These are phyloP conservation scores for Pseudocercospora cruenta DNA, from an alignment of 2,329 filamentous ascomycete genomes.

Conservation along the genomic window DNA sequence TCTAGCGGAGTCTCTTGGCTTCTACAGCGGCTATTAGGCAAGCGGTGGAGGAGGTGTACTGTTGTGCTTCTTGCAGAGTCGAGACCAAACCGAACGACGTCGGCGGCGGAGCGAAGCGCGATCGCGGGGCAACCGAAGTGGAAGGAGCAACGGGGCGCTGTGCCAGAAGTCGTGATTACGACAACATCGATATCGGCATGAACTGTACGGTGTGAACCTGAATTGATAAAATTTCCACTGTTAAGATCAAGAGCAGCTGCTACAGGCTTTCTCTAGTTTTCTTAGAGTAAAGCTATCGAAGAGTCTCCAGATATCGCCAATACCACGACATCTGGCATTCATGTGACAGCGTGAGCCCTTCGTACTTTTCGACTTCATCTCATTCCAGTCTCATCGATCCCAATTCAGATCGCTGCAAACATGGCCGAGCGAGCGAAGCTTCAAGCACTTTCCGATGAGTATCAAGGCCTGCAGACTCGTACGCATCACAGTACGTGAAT, in stretches of 20 bases:
- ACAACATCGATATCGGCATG: neutral
- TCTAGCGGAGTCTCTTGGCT: neutral
- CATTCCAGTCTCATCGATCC: neutral
- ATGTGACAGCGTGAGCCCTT: neutral
- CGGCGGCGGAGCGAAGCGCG: conserved; percentile 15
- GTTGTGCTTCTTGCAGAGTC: conserved; percentile 13
- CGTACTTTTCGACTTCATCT: conserved; percentile 12
- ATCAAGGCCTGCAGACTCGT: conserved; percentile 84
- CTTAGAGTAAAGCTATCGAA: no score
- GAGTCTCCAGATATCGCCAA: neutral
- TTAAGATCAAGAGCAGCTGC: neutral
- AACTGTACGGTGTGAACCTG: neutral
- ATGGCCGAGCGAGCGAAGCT: conserved; percentile 68
- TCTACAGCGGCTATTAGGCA: neutral
- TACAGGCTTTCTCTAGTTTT: no score
- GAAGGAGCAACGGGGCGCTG: neutral
- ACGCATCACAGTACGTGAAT: conserved; percentile 23
- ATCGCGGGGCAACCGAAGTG: conserved; percentile 15
- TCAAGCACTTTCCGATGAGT: conserved; percentile 84
- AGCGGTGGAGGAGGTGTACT: neutral
- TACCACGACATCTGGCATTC: conserved; percentile 1
- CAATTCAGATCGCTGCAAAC: neutral
- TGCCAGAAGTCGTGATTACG: conserved; percentile 1
- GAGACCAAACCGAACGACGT: conserved; percentile 10
- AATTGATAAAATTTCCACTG: neutral